Percentiles rank a stretch among this genome's conserved stretches.
These are phyloP conservation scores for Ophiostoma australiae DNA, from an alignment of 2,329 filamentous ascomycete species.

Conservation along the genomic window DNA sequence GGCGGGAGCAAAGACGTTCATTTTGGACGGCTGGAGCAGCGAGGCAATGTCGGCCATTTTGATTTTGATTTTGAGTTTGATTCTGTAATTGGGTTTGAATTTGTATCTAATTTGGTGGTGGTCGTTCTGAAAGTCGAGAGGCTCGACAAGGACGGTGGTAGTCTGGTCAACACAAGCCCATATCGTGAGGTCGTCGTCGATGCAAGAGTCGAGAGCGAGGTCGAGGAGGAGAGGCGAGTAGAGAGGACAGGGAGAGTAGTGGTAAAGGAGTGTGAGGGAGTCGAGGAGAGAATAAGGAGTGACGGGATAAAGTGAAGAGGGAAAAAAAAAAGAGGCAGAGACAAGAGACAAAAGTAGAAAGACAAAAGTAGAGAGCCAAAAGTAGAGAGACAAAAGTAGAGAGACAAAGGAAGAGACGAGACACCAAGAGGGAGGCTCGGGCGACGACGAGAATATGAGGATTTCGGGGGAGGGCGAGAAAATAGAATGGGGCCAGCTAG, in stretches of 20 bases:
- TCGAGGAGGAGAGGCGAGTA: not conserved
- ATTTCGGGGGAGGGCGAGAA: conserved; percentile 13
- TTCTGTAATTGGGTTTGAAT: no score
- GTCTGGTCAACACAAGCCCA: not conserved
- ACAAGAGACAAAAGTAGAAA: not conserved
- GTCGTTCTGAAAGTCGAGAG: not conserved
- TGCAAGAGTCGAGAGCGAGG: not conserved
- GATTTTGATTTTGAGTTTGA: no score
- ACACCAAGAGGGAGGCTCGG: conserved; percentile 20
- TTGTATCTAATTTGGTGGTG: no score
- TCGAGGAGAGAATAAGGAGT: not conserved
- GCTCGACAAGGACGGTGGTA: not conserved
- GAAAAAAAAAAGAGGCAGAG: not conserved
- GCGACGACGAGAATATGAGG: conserved; percentile 8
- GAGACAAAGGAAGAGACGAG: not conserved
- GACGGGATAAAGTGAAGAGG: not conserved
- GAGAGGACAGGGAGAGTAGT: not conserved
- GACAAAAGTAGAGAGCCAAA: not conserved
- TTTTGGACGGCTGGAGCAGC: conserved; percentile 30
- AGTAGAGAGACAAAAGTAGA: not conserved
- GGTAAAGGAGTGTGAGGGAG: not conserved
- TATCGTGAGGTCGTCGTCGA: not conserved
- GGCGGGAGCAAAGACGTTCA: conserved; percentile 31
- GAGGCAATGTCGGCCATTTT: conserved; percentile 31
- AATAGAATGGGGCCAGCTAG: not conserved